Percentiles rank a stretch among this genome's conserved stretches.
Evolutionary conservation across 1,284 basidiomycete genomes (phyloP).

Genomic region (Wolfiporia cocos): DNA sequence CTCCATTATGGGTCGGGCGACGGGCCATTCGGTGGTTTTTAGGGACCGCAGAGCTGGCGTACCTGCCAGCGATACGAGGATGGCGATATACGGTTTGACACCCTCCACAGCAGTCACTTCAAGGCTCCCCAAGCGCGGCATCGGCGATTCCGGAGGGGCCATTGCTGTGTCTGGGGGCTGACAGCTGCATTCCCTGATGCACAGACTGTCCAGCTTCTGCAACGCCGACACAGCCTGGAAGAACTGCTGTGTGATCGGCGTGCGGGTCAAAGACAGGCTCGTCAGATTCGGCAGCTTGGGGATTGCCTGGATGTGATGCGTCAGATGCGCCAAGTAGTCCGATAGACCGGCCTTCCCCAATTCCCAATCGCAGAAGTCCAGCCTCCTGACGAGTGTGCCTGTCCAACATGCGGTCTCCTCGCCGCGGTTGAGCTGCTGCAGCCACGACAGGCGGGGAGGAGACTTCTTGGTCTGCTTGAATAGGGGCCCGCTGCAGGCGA

Average conservation of each 20-base stretch:
- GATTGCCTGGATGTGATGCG: slow-evolving; percentile 4
- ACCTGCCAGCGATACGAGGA: slow-evolving; percentile 3
- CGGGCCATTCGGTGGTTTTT: slow-evolving; percentile 6
- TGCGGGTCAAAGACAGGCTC: slow-evolving; percentile 4
- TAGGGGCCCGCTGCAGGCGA: slow-evolving; percentile 4
- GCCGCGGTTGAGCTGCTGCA: slow-evolving; percentile 2
- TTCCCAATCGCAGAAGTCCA: slow-evolving; percentile 5
- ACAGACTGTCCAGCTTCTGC: slow-evolving; percentile 3
- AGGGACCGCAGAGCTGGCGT: slow-evolving; percentile 4
- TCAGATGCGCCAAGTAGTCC: neutral
- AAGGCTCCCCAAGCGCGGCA: neutral
- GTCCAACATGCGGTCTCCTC: slow-evolving; percentile 7
- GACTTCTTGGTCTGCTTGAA: neutral
- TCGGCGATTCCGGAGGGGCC: neutral
- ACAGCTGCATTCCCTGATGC: slow-evolving; percentile 10
- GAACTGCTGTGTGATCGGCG: slow-evolving; percentile 4
- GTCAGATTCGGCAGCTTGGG: slow-evolving; percentile 3
- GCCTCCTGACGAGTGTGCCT: slow-evolving; percentile 6
- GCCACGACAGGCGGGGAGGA: slow-evolving; percentile 3
- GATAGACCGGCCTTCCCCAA: neutral
- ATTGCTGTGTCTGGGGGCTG: neutral
- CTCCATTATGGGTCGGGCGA: slow-evolving; percentile 7
- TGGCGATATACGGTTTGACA: slow-evolving; percentile 3
- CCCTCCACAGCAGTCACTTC: slow-evolving; percentile 4
- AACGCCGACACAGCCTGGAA: slow-evolving; percentile 3